phyloP scores from a whole-genome alignment of 2,329 filamentous ascomycete species.

The Clonostachys byssicola region DNA sequence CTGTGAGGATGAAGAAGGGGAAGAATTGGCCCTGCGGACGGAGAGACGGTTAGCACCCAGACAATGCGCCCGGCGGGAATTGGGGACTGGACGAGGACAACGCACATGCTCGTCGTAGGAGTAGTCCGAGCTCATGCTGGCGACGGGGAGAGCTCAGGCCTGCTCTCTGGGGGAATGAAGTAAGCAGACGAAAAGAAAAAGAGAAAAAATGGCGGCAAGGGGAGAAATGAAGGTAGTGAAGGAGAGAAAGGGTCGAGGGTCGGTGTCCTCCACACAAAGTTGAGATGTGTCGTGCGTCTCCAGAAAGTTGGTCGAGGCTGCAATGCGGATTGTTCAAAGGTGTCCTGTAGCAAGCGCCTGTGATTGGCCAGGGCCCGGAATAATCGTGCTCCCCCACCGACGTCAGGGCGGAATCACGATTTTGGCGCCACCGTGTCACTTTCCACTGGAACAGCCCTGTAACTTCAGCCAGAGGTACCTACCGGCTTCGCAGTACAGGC shows the following conservation, averaged over 20 bases:
- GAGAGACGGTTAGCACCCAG: neutral
- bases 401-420: conserved; percentile 1
- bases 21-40: conserved; percentile 81
- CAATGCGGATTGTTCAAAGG: conserved; percentile 3
- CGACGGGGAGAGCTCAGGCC: conserved; percentile 28
- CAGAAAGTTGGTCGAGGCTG: neutral
- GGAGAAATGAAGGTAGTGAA: conserved; percentile 1
- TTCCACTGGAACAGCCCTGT: neutral
- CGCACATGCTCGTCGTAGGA: conserved; percentile 90
- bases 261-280: neutral
- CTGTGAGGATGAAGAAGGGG: conserved; percentile 95
- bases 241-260: neutral
- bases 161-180: conserved; percentile 10
- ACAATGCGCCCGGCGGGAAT: neutral
- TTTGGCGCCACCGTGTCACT: neutral
- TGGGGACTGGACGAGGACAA: neutral
- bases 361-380: conserved; percentile 3
- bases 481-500: neutral
- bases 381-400: conserved; percentile 1
- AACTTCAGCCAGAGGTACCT: neutral
- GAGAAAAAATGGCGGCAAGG: conserved; percentile 7
- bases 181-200: conserved; percentile 1
- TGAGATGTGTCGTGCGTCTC: neutral
- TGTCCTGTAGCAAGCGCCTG: conserved; percentile 5
- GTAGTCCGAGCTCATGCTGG: conserved; percentile 87